Evolutionary conservation across 73 alveolate species (phyloP).

Genomic region (Blepharisma japonicum): DNA sequence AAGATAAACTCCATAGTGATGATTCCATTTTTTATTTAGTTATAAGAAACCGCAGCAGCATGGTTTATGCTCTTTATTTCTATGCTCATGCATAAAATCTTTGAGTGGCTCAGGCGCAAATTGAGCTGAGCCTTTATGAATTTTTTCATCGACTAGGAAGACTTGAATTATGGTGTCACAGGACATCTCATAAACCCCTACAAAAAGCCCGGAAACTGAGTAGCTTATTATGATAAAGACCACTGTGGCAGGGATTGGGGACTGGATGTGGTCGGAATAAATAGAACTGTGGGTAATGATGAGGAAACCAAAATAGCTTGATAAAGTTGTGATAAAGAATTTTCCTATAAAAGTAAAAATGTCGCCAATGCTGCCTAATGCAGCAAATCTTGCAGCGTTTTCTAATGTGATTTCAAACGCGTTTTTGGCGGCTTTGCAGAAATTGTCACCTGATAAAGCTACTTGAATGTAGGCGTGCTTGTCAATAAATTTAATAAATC

Average conservation of each 20-base stretch:
- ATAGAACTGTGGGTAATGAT: constrained; percentile 57
- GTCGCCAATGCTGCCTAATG: constrained; percentile 80
- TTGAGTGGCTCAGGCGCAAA: constrained; percentile 50
- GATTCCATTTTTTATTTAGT: neutral
- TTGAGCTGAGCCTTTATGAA: constrained; percentile 14
- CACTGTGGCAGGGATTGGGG: constrained; percentile 79
- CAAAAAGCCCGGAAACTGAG: constrained; percentile 64
- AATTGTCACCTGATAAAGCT: constrained; percentile 87
- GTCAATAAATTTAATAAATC: constrained; percentile 78
- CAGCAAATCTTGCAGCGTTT: constrained; percentile 86
- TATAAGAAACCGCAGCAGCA: constrained; percentile 22
- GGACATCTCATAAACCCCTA: constrained; percentile 74
- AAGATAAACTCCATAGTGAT: neutral
- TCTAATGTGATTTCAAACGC: constrained; percentile 79
- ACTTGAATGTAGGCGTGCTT: constrained; percentile 92
- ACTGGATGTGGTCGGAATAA: constrained; percentile 63
- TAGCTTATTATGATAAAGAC: constrained; percentile 61
- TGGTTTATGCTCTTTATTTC: constrained; percentile 16
- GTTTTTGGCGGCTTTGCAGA: constrained; percentile 90
- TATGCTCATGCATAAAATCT: constrained; percentile 44
- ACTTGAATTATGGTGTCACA: constrained; percentile 78
- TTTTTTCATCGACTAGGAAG: constrained; percentile 73
- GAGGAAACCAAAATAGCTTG: constrained; percentile 75
- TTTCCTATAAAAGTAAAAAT: constrained; percentile 85
- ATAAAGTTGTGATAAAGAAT: constrained; percentile 68